Evolutionary conservation across 2,329 filamentous ascomycete species (phyloP).

Genomic region (Graphilbum ipis-grandicollis): DNA sequence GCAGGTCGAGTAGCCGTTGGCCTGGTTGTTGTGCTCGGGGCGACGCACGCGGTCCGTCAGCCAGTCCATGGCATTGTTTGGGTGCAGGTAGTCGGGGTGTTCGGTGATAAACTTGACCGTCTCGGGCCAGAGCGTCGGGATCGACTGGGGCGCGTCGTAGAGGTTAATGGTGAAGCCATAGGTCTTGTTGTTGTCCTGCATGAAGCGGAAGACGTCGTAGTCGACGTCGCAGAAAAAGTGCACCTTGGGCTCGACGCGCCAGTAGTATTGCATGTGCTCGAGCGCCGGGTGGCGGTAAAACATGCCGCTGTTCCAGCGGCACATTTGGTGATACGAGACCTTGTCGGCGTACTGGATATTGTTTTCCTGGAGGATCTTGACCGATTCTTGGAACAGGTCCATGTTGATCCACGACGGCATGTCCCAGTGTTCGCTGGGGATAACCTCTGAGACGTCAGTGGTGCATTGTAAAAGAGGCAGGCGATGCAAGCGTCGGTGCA

Average conservation of each 20-base stretch:
- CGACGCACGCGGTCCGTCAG: slow-evolving; percentile 60
- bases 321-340: slow-evolving; percentile 96
- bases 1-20: slow-evolving; percentile 91
- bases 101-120: slow-evolving; percentile 78
- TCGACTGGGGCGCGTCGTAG: slow-evolving; percentile 77
- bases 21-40: slow-evolving; percentile 62
- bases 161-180: slow-evolving; percentile 98
- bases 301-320: slow-evolving; percentile 93
- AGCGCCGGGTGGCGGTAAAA: slow-evolving; percentile 95
- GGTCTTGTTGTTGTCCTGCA: slow-evolving; percentile 96
- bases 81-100: slow-evolving; percentile 63
- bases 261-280: slow-evolving; percentile 74
- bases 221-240: slow-evolving; percentile 99
- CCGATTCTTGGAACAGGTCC: slow-evolving; percentile 71
- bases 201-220: slow-evolving; percentile 96
- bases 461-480: not conserved
- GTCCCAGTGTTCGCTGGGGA: slow-evolving; percentile 92
- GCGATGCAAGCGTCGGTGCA: too few relatives aligned
- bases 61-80: slow-evolving; percentile 79
- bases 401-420: slow-evolving; percentile 82
- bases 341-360: slow-evolving; percentile 81
- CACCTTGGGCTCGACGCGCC: slow-evolving; percentile 96
- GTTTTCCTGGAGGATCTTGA: slow-evolving; percentile 64
- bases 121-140: slow-evolving; percentile 87
- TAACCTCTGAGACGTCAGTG: slow-evolving; percentile 40